Evolutionary conservation across 306 rosid species (phyloP).

Genomic region (Rosa rugosa): DNA sequence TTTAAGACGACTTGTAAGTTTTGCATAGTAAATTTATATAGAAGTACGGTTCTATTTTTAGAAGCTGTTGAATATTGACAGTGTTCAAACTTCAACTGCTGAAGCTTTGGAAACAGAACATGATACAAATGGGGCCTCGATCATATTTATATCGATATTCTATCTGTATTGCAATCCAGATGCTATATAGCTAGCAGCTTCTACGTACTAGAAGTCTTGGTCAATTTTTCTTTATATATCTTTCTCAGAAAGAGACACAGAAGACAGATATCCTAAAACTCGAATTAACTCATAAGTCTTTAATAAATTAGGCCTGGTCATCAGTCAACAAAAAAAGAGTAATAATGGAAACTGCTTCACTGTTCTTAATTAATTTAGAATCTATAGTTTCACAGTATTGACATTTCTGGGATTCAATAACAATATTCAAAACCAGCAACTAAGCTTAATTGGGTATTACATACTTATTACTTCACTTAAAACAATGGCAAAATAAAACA

Average conservation of each 20-base stretch:
- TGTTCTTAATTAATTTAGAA: not conserved
- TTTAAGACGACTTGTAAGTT: not conserved
- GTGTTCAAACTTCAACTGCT: not conserved
- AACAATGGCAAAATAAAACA: not conserved
- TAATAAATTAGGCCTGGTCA: not conserved
- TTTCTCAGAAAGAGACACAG: not conserved
- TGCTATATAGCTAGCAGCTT: not conserved
- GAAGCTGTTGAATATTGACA: not conserved
- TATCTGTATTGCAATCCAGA: not conserved
- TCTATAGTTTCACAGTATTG: not conserved
- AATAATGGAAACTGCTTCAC: not conserved
- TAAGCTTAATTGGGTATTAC: slow-evolving; percentile 13
- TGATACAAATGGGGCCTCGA: not conserved
- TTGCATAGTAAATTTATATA: not conserved
- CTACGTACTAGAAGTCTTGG: not conserved
- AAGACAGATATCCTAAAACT: not conserved
- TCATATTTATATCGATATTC: not conserved
- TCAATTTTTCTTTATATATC: not conserved
- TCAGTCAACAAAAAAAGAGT: not conserved
- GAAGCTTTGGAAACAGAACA: not conserved
- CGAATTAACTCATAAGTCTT: not conserved
- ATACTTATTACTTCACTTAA: slow-evolving; percentile 1
- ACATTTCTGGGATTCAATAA: not conserved
- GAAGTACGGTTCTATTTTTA: too few species aligned
- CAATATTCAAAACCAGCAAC: not conserved